Base-by-base conservation (phyloP, 164 flowering plant species). In the Buxus sempervirens region DNA sequence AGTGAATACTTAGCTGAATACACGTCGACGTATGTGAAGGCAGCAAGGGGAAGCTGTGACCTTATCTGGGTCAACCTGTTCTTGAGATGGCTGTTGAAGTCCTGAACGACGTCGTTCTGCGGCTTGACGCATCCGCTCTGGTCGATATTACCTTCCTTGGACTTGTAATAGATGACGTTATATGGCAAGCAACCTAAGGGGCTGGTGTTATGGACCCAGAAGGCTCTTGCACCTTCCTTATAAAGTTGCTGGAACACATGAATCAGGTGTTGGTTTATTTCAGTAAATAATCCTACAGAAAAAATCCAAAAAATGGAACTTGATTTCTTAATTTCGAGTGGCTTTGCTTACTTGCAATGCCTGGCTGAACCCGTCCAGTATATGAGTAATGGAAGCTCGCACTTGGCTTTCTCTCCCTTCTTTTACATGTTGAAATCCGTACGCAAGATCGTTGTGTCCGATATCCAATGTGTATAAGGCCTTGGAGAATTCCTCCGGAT, bases 171-270 rank as follows among this genome's bases (percentile, higher is more conserved):
- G 24, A 80, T 74, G 1, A 77, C 65, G 27, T 22, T 68, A 54
- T 78, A 80, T 0, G 97, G 91, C 70, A 89, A 73, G 76, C 95
- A 91, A 2, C 97, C 95, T 8, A 85, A 62, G 15, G 95, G 95
- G 4, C 91, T 93, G 0, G 95, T 88, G 71, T 88, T 91, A 57
- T 91, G 97, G 25, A 89, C 70, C 95, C 95, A 89, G 65, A 91
- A 89, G 4, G 54, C 41, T 61, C 89, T 83, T 67, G 87, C 94
- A 42, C 93, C 94, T 80, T 75, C 82, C 5, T 74, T 42, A 68
- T 88, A 86, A 16, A 88, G 79, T 73, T 48, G 54, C 92, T 88
- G 84, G 70, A 62, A 32, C 7, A 32, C 7, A 32, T 32, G 7
- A n/a, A n/a, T n/a, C n/a, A n/a, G n/a, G n/a, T n/a, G n/a, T n/a